These are phyloP conservation scores for Logfia minima DNA, from an alignment of 129 eudicot species.

Conservation along the genomic window DNA sequence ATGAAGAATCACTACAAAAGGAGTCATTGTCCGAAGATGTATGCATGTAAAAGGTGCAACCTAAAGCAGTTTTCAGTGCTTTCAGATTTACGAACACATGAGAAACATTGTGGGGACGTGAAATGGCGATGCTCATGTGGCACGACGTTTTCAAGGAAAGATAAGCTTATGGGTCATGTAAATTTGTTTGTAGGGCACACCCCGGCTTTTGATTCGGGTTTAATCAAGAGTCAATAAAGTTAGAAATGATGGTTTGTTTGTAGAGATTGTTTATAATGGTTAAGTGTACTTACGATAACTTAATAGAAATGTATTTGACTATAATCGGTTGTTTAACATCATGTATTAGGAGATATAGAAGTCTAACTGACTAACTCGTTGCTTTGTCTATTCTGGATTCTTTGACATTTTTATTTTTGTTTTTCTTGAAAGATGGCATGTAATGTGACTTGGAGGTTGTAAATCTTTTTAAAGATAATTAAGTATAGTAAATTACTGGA, in stretches of 20 bases:
- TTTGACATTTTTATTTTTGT: too few relatives aligned
- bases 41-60: slow-evolving; percentile 69
- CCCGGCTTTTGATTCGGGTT: slow-evolving; percentile 34
- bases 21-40: slow-evolving; percentile 95
- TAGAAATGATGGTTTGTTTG: slow-evolving; percentile 7
- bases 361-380: not conserved
- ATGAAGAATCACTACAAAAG: slow-evolving; percentile 95
- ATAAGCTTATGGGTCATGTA: slow-evolving; percentile 89
- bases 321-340: not conserved
- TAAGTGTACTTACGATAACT: slow-evolving; percentile 1
- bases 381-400: not conserved
- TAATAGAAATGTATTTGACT: not conserved
- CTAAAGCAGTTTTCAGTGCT: slow-evolving; percentile 74
- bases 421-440: not conserved
- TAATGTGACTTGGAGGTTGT: not conserved
- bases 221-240: slow-evolving; percentile 3
- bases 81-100: slow-evolving; percentile 84
- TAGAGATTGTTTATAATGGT: not conserved
- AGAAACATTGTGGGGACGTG: slow-evolving; percentile 91
- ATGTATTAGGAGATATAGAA: not conserved
- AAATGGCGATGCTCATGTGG: slow-evolving; percentile 96
- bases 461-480: too few relatives aligned
- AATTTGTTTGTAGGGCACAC: slow-evolving; percentile 73
- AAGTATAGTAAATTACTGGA: not conserved
- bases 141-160: slow-evolving; percentile 89